Evolutionary conservation across 345 rosid species (phyloP), one percentile per base, ranked within the genome.

Genomic region (Populus deltoides): DNA sequence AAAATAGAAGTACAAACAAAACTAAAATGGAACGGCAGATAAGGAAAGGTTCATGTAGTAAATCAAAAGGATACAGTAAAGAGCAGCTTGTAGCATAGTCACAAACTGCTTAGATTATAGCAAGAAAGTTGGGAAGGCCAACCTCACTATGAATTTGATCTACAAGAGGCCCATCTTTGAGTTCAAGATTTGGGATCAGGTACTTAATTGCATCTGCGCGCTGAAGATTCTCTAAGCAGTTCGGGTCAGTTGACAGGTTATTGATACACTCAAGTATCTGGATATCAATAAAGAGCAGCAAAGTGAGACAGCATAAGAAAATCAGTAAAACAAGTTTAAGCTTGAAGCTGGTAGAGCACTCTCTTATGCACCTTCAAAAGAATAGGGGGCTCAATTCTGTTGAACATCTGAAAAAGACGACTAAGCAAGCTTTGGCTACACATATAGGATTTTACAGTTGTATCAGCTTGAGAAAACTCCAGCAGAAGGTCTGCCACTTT

Each of bases 391-490:
- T 96, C 98, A 70, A 88, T 87, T 77, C 94, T 90, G 81, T 91
- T 90, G 86, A 92, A 91, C 98, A 96, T 96, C 82, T 90, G 94
- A 80, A 96, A 92, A 81, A 96, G 97, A 77, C 97, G 97, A 80
- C 78, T 87, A 80, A 93, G 97, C 85, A 92, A 86, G 83, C 99
- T 91, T 87, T 90, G 98, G 87, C 94, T 91, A 81, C 94, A 96
- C 99, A 93, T 91, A 78, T 85, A 87, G 72, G 97, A 90, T 80
- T 96, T 96, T 20, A 96, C 99, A 45, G 90, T 85, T 29, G 99
- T 91, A 83, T 93, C 99, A 7, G 99, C 99, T 83, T 90, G 93
- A 62, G 99, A 89, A 91, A 96, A 96, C 89, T 93, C 99, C 78
- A 93, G 97, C 70, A 96, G 90, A 83, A 96, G 94, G 83, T 96